Evolutionary conservation across 129 eudicot genomes (phyloP).

Genomic region (Escallonia herrerae): DNA sequence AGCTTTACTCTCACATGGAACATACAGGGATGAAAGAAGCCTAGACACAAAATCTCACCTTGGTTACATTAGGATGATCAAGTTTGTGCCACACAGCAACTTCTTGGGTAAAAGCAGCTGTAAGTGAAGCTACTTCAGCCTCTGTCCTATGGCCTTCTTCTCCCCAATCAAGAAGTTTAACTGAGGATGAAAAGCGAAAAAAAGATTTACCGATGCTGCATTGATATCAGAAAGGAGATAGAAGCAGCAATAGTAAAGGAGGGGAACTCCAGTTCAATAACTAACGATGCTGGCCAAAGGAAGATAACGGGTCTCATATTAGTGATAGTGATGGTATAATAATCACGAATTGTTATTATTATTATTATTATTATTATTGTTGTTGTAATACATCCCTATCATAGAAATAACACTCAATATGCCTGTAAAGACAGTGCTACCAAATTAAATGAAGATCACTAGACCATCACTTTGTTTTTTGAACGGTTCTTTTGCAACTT

Average conservation of each 20-base stretch:
- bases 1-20: no score
- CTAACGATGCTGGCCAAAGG: no score
- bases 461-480: no score
- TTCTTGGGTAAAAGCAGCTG: conserved; percentile 90
- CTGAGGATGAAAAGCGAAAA: conserved; percentile 27
- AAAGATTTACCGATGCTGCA: background rate
- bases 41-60: conserved; percentile 31
- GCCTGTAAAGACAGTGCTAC: no score
- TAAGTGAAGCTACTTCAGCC: conserved; percentile 69
- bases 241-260: background rate
- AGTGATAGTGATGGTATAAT: no score
- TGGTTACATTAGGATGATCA: conserved; percentile 93
- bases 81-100: conserved; percentile 92
- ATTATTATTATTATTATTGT: no score
- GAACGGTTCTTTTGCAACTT: background rate
- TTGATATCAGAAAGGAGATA: background rate
- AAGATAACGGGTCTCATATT: no score
- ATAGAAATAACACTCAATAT: no score
- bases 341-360: no score
- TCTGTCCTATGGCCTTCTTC: conserved; percentile 89
- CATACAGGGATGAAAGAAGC: background rate
- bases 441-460: no score
- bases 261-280: no score
- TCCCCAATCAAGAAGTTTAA: conserved; percentile 92
- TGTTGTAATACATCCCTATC: no score